Base-by-base conservation (phyloP, 495 filamentous ascomycete species). In the Tuber calosporum region DNA sequence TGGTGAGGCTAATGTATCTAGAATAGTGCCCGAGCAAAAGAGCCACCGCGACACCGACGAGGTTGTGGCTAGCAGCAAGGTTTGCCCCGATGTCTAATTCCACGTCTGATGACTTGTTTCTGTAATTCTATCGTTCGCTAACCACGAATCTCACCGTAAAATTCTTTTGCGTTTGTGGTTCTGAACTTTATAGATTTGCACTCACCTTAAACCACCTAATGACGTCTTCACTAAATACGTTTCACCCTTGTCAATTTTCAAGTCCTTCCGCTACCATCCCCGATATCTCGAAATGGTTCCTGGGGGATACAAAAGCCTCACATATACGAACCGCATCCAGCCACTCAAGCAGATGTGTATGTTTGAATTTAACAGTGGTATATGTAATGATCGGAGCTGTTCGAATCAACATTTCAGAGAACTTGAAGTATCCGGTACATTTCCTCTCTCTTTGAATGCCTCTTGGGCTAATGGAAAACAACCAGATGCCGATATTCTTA, bases 271-370 rank as follows among this genome's bases (percentile, higher is more conserved):
- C 72, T 96, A 92, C 79, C 93, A 97, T 82, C 91, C 92, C 37
- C 85, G 87, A 42, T 97, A 88, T 83, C 83, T 85, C 70, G 79
- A 91, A 40, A 83, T 88, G 62, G 89, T 95, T 74, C 81, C 89
- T 70, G 89, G 88, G 78, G 94, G 93, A 69, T 89, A 92, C 81
- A 90, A 89, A 82, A 98, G 96, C 75, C 85, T 96, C 86, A 97
- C 92, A 66, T 98, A 94, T 84, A 97, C 92, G 82, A 89, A 94
- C 83, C 88, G 88, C 72, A 94, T 98, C 82, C 87, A 97, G 80
- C 84, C 90, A 9, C 85, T 87, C 76, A 89, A 86, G 74, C 87
- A 86, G 68, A 72, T 98, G 30, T 98, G 95, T 82, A 88, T 85
- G 2, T 90, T 86, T 79, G 93, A 96, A 80, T 82, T 91, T 75